These are phyloP conservation scores for Omphalea diandra DNA, from an alignment of 441 rosid genomes.

Conservation along the genomic window DNA sequence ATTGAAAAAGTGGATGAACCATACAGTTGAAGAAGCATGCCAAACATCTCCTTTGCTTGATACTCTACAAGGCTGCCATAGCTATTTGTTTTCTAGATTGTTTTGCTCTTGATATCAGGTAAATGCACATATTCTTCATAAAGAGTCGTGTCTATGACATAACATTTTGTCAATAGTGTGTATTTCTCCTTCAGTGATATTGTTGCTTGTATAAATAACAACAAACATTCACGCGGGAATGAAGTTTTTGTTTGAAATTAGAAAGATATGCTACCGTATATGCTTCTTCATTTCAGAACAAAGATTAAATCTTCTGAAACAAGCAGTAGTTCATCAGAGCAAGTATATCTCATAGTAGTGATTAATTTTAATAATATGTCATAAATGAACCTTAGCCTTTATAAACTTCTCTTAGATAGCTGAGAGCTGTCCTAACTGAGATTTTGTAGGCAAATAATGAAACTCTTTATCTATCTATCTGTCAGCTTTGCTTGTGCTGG, in stretches of 20 bases:
- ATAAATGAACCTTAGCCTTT: too few relatives aligned
- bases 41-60: constrained; percentile 82
- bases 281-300: too few relatives aligned
- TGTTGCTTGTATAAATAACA: background rate
- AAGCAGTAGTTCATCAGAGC: too few relatives aligned
- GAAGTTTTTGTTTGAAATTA: background rate
- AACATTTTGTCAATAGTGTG: background rate
- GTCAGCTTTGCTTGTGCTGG: too few relatives aligned
- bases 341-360: too few relatives aligned
- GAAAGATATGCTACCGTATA: background rate
- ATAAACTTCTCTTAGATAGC: too few relatives aligned
- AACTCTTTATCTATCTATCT: too few relatives aligned
- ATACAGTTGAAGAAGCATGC: constrained; percentile 67
- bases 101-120: constrained; percentile 59
- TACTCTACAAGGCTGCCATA: constrained; percentile 71
- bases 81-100: constrained; percentile 78
- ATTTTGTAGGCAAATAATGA: too few relatives aligned
- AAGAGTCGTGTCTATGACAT: background rate
- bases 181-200: too few relatives aligned
- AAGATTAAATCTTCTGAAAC: too few relatives aligned
- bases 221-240: background rate
- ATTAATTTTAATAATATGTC: too few relatives aligned
- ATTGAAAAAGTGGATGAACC: constrained; percentile 57
- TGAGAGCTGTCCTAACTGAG: too few relatives aligned
- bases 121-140: background rate